Percentiles rank a stretch among this genome's conserved stretches.
phyloP scores from a whole-genome alignment of 2,329 filamentous ascomycete species.

The Monosporascus sp. region DNA sequence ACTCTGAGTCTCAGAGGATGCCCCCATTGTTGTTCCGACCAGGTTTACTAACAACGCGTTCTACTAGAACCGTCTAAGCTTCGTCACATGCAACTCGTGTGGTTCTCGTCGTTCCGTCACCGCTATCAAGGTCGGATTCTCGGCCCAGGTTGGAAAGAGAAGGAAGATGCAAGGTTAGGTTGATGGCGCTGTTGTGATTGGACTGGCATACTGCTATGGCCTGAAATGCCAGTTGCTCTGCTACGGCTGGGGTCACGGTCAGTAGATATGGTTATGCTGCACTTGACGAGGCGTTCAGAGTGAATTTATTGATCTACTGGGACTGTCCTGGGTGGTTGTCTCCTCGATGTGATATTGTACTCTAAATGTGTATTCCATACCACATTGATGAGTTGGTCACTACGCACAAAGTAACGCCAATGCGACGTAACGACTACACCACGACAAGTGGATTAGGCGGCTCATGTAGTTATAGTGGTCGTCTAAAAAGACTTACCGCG shows the following conservation, averaged over 20 bases:
- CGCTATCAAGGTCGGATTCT: constrained; percentile 99
- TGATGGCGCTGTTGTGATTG: constrained; percentile 3
- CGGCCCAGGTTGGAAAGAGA: constrained; percentile 97
- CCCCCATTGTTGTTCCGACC: neutral
- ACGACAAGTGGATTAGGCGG: no score
- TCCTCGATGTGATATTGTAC: no score
- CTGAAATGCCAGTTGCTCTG: neutral
- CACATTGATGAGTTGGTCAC: no score
- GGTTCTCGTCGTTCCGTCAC: constrained; percentile 82
- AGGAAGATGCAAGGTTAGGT: constrained; percentile 83
- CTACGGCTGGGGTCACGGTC: neutral
- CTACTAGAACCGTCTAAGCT: constrained; percentile 82
- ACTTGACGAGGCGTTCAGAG: neutral
- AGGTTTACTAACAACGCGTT: neutral
- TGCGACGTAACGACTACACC: no score
- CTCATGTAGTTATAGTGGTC: no score
- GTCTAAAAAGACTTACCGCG: no score
- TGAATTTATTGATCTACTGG: neutral
- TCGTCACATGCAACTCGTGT: constrained; percentile 93
- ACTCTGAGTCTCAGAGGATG: no score
- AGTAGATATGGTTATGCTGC: neutral
- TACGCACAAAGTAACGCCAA: no score
- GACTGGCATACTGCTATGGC: neutral
- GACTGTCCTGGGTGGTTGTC: no score
- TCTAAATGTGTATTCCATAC: no score